Conservation (phyloP, 2,329 filamentous ascomycete species). For the Cytospora piceicola region DNA sequence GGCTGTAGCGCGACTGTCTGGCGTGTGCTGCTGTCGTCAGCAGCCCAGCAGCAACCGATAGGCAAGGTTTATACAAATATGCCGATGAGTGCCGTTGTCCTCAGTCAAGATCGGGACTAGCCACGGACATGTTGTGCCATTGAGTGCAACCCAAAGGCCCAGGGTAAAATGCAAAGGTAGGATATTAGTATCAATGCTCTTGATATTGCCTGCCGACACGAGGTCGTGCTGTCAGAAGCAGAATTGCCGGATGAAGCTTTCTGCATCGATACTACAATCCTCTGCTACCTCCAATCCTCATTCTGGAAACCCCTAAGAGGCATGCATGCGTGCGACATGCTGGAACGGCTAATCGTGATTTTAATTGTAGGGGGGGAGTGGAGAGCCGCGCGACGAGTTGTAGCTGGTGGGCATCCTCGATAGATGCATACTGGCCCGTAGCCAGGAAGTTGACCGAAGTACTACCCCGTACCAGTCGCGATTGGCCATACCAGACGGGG, state of each 20-base stretch:
- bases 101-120: constrained; percentile 4
- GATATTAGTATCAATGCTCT: not conserved
- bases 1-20: not conserved
- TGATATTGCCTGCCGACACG: not conserved
- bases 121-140: not conserved
- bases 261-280: not conserved
- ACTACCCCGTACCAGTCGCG: constrained; percentile 13
- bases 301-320: not conserved
- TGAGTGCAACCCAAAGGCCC: not conserved
- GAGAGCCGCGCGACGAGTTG: constrained; percentile 3
- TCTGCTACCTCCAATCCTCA: too few species aligned
- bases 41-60: constrained; percentile 6
- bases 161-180: not conserved
- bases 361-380: constrained; percentile 8
- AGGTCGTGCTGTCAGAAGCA: not conserved
- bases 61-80: constrained; percentile 14
- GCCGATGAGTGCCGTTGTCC: constrained; percentile 15
- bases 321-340: not conserved
- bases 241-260: constrained; percentile 3
- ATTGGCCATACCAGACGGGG: constrained; percentile 13
- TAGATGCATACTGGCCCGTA: constrained; percentile 22
- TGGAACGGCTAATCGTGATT: not conserved
- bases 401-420: constrained; percentile 2
- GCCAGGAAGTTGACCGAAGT: constrained; percentile 25
- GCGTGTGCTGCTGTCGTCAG: constrained; percentile 1